A percentile compares a stretch with the other conserved stretches of the same genome.
Evolutionary conservation across 805 yeast genomes (phyloP).

Genomic region (Jamesozyma lodderae): DNA sequence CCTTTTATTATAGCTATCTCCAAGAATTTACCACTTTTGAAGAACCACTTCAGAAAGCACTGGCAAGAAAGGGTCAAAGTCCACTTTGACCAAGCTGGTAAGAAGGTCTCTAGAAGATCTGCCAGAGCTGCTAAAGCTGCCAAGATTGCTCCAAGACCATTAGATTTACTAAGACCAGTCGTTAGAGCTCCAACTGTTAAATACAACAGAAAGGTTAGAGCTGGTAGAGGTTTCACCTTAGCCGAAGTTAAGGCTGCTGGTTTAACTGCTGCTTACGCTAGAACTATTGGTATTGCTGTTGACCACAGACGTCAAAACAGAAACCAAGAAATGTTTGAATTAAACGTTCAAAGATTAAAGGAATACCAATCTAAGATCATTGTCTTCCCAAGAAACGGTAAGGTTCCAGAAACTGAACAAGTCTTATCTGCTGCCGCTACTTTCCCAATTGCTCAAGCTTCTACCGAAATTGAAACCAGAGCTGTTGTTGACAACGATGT

Average conservation of each 20-base stretch:
- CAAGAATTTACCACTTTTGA: slow-evolving; percentile 97
- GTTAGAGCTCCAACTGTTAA: slow-evolving; percentile 98
- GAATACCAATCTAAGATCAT: slow-evolving; percentile 94
- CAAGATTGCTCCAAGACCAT: slow-evolving; percentile 92
- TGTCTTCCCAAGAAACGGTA: slow-evolving; percentile 88
- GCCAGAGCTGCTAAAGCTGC: slow-evolving; percentile 94
- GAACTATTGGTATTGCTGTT: slow-evolving; percentile 97
- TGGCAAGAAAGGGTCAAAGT: slow-evolving; percentile 99
- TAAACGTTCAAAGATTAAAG: slow-evolving; percentile 91
- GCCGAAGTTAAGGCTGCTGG: slow-evolving; percentile 99
- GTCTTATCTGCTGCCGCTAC: slow-evolving; percentile 62
- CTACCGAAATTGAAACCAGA: slow-evolving; percentile 69
- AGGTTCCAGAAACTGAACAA: slow-evolving; percentile 73
- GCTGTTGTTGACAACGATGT: slow-evolving; percentile 72
- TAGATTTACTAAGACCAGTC: slow-evolving; percentile 92
- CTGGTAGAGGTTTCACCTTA: slow-evolving; percentile 98
- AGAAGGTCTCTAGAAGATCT: slow-evolving; percentile 93
- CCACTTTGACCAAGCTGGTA: slow-evolving; percentile 99
- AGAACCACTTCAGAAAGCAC: slow-evolving; percentile 99
- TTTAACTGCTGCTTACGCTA: slow-evolving; percentile 86
- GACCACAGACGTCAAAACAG: slow-evolving; percentile 99
- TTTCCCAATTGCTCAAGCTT: slow-evolving; percentile 86
- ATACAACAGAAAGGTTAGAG: slow-evolving; percentile 99
- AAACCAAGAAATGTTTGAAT: slow-evolving; percentile 88
- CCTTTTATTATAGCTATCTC: slow-evolving; percentile 70